Evolutionary conservation across 2,329 filamentous ascomycete genomes (phyloP).

Genomic region (Talaromyces islandicus): DNA sequence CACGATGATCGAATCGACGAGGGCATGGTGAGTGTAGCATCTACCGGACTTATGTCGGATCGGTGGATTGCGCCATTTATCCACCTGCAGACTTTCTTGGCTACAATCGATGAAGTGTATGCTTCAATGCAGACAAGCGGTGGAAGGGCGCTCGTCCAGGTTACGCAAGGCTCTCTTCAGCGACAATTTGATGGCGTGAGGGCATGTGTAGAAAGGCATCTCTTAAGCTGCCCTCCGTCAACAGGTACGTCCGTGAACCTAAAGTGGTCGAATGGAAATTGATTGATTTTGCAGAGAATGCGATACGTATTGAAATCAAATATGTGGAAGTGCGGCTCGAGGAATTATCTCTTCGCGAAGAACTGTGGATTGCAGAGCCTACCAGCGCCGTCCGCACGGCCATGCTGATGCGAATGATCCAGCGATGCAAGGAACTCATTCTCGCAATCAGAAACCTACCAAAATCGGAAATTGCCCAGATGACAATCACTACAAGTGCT

Average conservation of each 20-base stretch:
- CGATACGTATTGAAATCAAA: slow-evolving; percentile 15
- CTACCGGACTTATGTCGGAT: slow-evolving; percentile 13
- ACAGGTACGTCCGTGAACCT: neutral
- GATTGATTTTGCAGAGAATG: slow-evolving; percentile 12
- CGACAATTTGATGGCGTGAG: slow-evolving; percentile 6
- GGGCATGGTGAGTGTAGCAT: slow-evolving; percentile 9
- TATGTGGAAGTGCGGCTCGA: slow-evolving; percentile 16
- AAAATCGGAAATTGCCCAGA: slow-evolving; percentile 10
- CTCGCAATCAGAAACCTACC: slow-evolving; percentile 10
- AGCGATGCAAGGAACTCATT: slow-evolving; percentile 16
- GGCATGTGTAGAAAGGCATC: neutral
- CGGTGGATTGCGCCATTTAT: slow-evolving; percentile 17
- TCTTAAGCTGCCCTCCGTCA: neutral
- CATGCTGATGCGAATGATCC: slow-evolving; percentile 17
- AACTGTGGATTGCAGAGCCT: slow-evolving; percentile 16
- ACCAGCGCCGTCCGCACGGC: slow-evolving; percentile 11
- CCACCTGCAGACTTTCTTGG: slow-evolving; percentile 15
- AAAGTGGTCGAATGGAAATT: neutral
- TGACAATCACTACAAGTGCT: slow-evolving; percentile 13
- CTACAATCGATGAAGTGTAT: slow-evolving; percentile 15
- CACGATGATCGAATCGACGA: slow-evolving; percentile 9
- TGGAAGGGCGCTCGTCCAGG: slow-evolving; percentile 11
- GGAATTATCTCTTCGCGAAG: slow-evolving; percentile 16
- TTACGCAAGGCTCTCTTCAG: slow-evolving; percentile 14
- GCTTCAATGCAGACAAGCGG: slow-evolving; percentile 14